Evolutionary conservation across 495 filamentous ascomycete species (phyloP), one percentile per base, ranked within the genome.

Genomic region (Daldinia concentrica): DNA sequence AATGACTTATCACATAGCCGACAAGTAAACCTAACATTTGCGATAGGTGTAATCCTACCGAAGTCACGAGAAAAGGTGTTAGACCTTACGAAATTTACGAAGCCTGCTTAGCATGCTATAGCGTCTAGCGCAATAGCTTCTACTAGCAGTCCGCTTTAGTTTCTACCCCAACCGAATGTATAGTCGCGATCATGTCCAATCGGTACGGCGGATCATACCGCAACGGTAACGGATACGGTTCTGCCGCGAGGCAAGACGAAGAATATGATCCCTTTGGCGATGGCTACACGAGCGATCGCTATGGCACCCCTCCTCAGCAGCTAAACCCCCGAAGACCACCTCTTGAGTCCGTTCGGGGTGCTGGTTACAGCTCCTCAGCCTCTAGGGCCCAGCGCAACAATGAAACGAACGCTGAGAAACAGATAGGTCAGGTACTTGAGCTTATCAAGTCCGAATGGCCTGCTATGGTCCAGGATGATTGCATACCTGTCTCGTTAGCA

Each of bases 401-500:
- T 54, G 81, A 84, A 69, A 78, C 80, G 41, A 83, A 72, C 59
- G 82, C 82, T 58, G 80, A 85, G 73, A 76, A 80, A 54, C 76
- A 86, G 76, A 84, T 86, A 59, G 70, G 76, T 59, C 79, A 82
- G 66, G 83, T 85, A 4, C 79, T 86, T 30, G 83, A 86, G 62
- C 74, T 92, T 55, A 97, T 98, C 71, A 89, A 94, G 76, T 82
- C 86, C 54, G 93, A 96, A 74, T 99, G 95, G 95, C 89, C 90
- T 63, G 91, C 94, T 73, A 95, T 99, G 92, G 90, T 89, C 62
- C 86, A 91, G 73, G 89, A 90, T 54, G 89, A 93, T 71, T 98
- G 94, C 77, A 87, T 97, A 45, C 95, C 95, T 19, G 92, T 98
- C 3, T 93, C 98, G 77, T 87, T 97, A 32, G 94, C 96, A 22